Base-by-base conservation (phyloP, 139 green algal species). In the Chlorella sp. region DNA sequence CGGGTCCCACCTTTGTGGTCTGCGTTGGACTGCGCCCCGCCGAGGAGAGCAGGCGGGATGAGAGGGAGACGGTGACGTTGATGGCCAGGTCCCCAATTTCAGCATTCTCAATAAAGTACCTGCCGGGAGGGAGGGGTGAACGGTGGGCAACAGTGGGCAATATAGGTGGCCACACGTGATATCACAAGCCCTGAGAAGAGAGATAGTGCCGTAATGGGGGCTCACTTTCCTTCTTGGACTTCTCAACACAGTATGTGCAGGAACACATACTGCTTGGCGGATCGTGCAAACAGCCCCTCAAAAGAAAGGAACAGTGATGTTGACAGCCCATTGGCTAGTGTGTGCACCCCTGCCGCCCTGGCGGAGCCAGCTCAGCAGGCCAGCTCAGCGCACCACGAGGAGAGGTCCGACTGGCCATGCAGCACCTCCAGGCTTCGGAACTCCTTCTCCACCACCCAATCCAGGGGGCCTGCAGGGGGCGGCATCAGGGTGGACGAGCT, bases 11-110 rank as follows among this genome's bases (percentile, higher is more conserved):
- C 83, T 80, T 81, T 36, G 83, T 80, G 64, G 83, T 53, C 18
- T 21, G 15, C 24, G 83, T 28, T 0, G 40, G 30, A 42, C 11
- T 60, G 36, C 69, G 69, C 69, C 34, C 64, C 7, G 75, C 78
- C 0, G 69, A 48, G 30, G 91, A 85, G 39, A 95, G 92, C 42
- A 97, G 89, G 80, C 93, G 93, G 30, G 92, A 96, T n/a, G 93
- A 94, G 36, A 98, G 92, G 19, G 95, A 94, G 26, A 98, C 93
- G 42, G 95, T 97, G 34, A 97, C 94, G 89, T 98, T 98, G 89
- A 96, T 90, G 53, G 89, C 86, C 40, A 97, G 88, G 69, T 92
- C 91, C 21, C 91, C 90, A 32, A 97, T 91, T 75, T 95, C 88
- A 30, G 95, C 95, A 9, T 91, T 91, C 92, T 97, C 93, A 0